Base-by-base conservation (phyloP, 2,329 filamentous ascomycete species). In the Elsinoe necatrix region DNA sequence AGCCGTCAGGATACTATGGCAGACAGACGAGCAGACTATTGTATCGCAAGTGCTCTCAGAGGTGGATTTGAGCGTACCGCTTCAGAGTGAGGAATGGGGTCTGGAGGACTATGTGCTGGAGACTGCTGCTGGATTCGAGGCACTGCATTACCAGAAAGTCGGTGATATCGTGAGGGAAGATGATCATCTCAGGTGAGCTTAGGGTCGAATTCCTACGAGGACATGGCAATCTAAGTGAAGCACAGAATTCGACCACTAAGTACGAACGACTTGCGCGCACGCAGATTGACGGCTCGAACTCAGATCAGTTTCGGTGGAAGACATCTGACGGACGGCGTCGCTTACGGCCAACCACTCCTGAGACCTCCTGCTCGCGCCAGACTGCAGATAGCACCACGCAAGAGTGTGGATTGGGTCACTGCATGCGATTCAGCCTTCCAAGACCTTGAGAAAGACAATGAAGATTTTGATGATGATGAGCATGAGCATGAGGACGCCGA, bases 81-180 rank as follows among this genome's bases (percentile, higher is more conserved):
- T 97, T 0, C 90, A 95, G 72, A 83, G 84, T 57, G 78, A 78
- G 39, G 77, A 89, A 59, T 95, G 89, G 89, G 89, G 89, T 0
- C 73, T 95, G 2, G 91, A 96, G 65, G 89, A 96, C 68, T 97
- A 97, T 69, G 81, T 81, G 7, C 88, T 95, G 27, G 87, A 95
- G 70, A 77, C 95, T 2, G 74, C 71, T 16, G 83, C 80, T 45
- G 54, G 54, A 3, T 96, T 88, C 62, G 92, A 97, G 71, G 93
- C 89, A 64, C 72, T 96, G 57, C 92, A 96, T 72, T 97, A 89
- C 65, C 85, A 89, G 67, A 77, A 80, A 18, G 79, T 95, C 4
- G 75, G 77, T 12, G 78, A 79, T 43, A 75, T 93, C 8, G 74
- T 95, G 58, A 86, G 87, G 63, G 85, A 92, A 54, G 89, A 93